Base-by-base conservation (phyloP, 192 early-diverging fungal species). In the Umbelopsis sp. region DNA sequence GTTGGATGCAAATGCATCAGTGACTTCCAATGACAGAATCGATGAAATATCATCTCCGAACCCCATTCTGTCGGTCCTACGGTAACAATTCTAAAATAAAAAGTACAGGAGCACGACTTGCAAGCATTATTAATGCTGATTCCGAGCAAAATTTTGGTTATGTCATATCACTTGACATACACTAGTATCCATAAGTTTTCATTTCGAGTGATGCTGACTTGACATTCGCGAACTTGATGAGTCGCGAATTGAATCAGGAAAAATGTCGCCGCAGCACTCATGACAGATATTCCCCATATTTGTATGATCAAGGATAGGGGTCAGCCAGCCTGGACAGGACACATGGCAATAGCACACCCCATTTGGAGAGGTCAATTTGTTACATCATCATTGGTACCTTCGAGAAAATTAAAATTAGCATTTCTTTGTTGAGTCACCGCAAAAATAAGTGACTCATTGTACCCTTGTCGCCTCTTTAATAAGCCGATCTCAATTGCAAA, bases 361-460 rank as follows among this genome's bases (percentile, higher is more conserved):
- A 49, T 49, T 49, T 17, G 25, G 11, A 6, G 26, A 17, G 29
- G 0, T 20, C 4, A 1, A 36, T 20, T 26, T 34, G 56, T 62
- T 62, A 62, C 56, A 62, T 62, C 52, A 54, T 54, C 56, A 29
- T 32, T 49, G 14, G 31, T 62, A 62, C 56, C 29, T 62, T 62
- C 56, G 7, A 62, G 56, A 62, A 62, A 62, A 62, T 20, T 32
- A 62, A 20, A 20, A 26, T 62, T 34, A 20, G 11, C 14, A 29
- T 32, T n/a, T 62, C 31, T 12, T 29, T 62, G 56, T 62, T 62
- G 56, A 62, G 56, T 62, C 56, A 62, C 56, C 56, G 56, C 24
- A 34, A 62, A 62, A 62, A 62, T 59, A 10, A 17, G 56, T 62
- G 56, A 62, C 31, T 62, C 56, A 62, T 6, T 53, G 56, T 12